A percentile compares a stretch with the other conserved stretches of the same genome.
phyloP scores from a whole-genome alignment of 805 yeast genomes.

The Saturnispora diversa region DNA sequence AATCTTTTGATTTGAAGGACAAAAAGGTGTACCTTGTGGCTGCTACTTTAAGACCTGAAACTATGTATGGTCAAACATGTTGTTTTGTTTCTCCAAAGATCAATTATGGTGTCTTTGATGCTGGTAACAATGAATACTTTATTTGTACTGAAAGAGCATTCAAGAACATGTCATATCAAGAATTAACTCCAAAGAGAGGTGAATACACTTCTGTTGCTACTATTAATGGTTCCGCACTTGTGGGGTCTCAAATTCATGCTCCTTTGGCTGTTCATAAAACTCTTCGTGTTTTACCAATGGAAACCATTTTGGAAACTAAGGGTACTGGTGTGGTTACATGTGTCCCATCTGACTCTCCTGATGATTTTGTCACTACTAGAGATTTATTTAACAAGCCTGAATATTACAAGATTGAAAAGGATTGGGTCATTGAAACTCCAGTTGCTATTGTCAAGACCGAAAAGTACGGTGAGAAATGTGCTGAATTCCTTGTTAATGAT shows the following conservation, averaged over 20 bases:
- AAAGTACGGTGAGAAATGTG: slow-evolving; percentile 82
- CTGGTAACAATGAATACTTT: slow-evolving; percentile 64
- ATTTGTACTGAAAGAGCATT: slow-evolving; percentile 92
- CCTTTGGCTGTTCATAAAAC: slow-evolving; percentile 67
- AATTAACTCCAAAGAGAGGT: slow-evolving; percentile 85
- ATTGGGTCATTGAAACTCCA: slow-evolving; percentile 75
- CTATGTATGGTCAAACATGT: slow-evolving; percentile 98
- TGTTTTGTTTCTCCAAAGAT: slow-evolving; percentile 96
- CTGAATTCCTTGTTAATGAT: slow-evolving; percentile 74
- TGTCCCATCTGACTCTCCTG: slow-evolving; percentile 98
- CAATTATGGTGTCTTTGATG: slow-evolving; percentile 83
- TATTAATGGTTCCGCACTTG: slow-evolving; percentile 62
- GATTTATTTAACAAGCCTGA: slow-evolving; percentile 88
- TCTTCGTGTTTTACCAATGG: slow-evolving; percentile 91
- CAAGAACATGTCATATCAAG: slow-evolving; percentile 95
- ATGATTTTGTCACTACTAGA: slow-evolving; percentile 80
- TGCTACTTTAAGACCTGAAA: slow-evolving; percentile 96
- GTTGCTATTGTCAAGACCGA: slow-evolving; percentile 72
- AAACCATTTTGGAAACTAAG: slow-evolving; percentile 85
- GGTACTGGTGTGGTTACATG: slow-evolving; percentile 99
- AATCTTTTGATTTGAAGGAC: slow-evolving; percentile 37
- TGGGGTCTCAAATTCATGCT: slow-evolving; percentile 83
- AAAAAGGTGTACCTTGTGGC: slow-evolving; percentile 82
- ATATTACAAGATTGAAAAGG: slow-evolving; percentile 73
- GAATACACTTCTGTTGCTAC: slow-evolving; percentile 49